A percentile compares a stretch with the other conserved stretches of the same genome.
Evolutionary conservation across 2,329 filamentous ascomycete species (phyloP).

Genomic region (Triangularia verruculosa): DNA sequence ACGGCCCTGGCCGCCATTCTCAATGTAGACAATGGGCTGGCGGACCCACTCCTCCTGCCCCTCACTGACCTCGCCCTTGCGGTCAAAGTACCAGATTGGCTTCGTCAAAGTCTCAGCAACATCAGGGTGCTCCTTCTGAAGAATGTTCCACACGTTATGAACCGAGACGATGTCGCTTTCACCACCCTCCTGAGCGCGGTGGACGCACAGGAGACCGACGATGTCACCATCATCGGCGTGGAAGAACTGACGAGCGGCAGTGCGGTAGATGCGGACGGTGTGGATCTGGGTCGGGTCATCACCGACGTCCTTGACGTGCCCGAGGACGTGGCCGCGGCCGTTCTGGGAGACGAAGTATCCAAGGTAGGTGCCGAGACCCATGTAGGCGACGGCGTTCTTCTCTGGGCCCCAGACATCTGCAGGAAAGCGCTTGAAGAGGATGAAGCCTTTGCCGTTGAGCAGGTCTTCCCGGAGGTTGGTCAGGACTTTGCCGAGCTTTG

Average conservation of each 20-base stretch:
- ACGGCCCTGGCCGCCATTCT: conserved; percentile 62
- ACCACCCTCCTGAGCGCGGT: conserved; percentile 74
- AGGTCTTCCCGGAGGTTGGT: conserved; percentile 40
- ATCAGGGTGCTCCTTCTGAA: conserved; percentile 73
- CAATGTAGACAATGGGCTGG: conserved; percentile 72
- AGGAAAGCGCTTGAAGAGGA: conserved; percentile 83
- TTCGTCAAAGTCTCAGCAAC: conserved; percentile 71
- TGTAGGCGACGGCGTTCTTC: conserved; percentile 85
- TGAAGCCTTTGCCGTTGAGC: conserved; percentile 82
- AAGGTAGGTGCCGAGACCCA: conserved; percentile 81
- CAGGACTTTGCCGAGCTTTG: conserved; percentile 38
- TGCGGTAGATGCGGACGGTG: conserved; percentile 86
- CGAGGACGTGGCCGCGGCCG: conserved; percentile 77
- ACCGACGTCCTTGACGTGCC: conserved; percentile 85
- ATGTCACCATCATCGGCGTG: conserved; percentile 81
- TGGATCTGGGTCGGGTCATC: conserved; percentile 80
- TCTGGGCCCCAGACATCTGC: conserved; percentile 70
- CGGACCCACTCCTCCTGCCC: conserved; percentile 74
- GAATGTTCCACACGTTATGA: conserved; percentile 77
- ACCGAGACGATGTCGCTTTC: conserved; percentile 78
- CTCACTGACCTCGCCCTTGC: conserved; percentile 75
- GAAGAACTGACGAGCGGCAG: conserved; percentile 81
- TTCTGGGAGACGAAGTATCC: conserved; percentile 90
- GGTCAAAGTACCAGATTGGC: conserved; percentile 89
- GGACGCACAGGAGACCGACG: conserved; percentile 78